Evolutionary conservation across 345 rosid genomes (phyloP), one percentile per base, ranked within the genome.

Genomic region (Bretschneidera sinensis): DNA sequence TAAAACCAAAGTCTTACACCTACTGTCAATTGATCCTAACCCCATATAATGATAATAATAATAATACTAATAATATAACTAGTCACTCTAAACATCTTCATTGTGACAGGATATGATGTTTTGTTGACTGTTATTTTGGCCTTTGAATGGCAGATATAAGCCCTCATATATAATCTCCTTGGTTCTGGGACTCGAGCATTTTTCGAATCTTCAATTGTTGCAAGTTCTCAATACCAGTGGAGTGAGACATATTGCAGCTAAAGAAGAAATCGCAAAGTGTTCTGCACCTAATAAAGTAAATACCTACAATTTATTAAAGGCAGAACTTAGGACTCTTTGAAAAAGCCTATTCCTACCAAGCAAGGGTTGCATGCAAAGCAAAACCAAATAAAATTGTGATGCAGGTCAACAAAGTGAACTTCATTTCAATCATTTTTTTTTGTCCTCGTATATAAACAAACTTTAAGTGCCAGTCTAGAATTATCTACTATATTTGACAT

Each of bases 361-460:
- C n/a, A n/a, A n/a, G n/a, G n/a, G n/a, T n/a, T n/a, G n/a, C 59
- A 24, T 35, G 55, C 58, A 25, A 21, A n/a, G n/a, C n/a, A n/a
- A 43, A 57, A 33, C 24, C 31, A 69, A 50, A 62, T 13, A 60
- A 70, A 65, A 33, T n/a, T 17, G 35, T 48, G 59, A 57, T 35
- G 22, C 67, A 76, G 72, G 78, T 66, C 72, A 79, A 74, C 71
- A 74, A 65, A 69, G 70, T 51, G 39, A 57, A 48, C 59, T 59
- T 67, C 68, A 54, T 34, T 60, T 77, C 78, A 75, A 73, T 73
- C 75, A 71, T n/a, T 64, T 71, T 62, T 58, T 68, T 58, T 56
- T 51, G 70, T 64, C 78, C 59, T 35, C 68, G 50, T 66, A 68
- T 54, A 35, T 24, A 58, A 58, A 59, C 67, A 67, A 64, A 55